Evolutionary conservation across 805 yeast species (phyloP), one percentile per base, ranked within the genome.

Genomic region (Candida hungchunana): DNA sequence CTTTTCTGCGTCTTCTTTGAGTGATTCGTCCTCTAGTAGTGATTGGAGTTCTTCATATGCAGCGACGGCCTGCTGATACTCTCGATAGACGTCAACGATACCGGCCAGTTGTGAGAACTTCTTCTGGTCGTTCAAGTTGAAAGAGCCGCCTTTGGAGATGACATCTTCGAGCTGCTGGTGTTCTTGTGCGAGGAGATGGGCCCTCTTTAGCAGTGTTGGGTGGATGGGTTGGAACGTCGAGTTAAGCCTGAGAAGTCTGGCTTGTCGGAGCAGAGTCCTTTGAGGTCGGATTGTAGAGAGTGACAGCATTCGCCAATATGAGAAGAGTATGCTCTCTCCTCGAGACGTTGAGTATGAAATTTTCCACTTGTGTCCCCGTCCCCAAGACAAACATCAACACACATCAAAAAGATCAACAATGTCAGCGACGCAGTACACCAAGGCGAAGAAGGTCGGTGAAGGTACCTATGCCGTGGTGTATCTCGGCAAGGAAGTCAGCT

Each of bases 381-480:
- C n/a, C n/a, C n/a, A n/a, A n/a, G n/a, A n/a, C n/a, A n/a, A n/a
- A n/a, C n/a, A n/a, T n/a, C n/a, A n/a, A n/a, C n/a, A n/a, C n/a
- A n/a, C n/a, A n/a, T n/a, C n/a, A n/a, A n/a, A n/a, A n/a, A n/a
- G n/a, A n/a, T n/a, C n/a, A n/a, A n/a, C 36, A 23, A 31, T 34
- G 32, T 16, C 26, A 14, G 4, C 28, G 12, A n/a, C 12, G 18
- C 22, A 14, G 31, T 40, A 40, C 22, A 31, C 37, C 4, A 37
- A 37, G 41, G 96, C 88, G 38, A 78, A 75, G 47, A 89, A 88
- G 56, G 97, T 93, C 19, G 99, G 99, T 55, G 99, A 93, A 63
- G 99, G 99, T 62, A 93, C 99, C 0, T 93, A 90, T 65, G 99
- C 99, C 31, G 95, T 89, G 37, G 99, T 93, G 6, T 87, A 80